phyloP scores from a whole-genome alignment of 75 land plant species.

The Chamaecyparis obtusa region DNA sequence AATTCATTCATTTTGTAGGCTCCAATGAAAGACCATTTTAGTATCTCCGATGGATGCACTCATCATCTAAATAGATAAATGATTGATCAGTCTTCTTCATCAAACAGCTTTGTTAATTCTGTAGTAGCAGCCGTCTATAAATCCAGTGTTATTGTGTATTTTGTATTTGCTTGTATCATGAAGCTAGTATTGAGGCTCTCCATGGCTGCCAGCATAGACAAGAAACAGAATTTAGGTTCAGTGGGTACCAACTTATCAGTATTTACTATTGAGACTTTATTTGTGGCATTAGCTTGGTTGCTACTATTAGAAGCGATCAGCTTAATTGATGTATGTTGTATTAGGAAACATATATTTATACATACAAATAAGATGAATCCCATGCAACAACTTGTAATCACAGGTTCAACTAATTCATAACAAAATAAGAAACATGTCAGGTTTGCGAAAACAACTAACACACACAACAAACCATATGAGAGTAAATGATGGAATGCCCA shows the following conservation, averaged over 20 bases:
- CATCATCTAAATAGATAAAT: background rate
- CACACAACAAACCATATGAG: no score
- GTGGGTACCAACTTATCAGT: background rate
- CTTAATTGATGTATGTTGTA: no score
- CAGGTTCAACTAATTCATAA: no score
- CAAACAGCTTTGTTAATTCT: background rate
- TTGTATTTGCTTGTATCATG: background rate
- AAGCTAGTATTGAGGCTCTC: background rate
- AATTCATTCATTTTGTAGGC: background rate
- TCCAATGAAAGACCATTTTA: background rate
- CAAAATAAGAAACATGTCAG: no score
- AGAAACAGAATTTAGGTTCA: background rate
- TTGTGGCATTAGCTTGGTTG: background rate
- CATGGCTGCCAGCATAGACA: background rate
- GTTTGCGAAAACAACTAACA: no score
- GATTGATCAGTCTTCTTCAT: background rate
- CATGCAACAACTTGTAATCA: no score
- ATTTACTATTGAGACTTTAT: no score
- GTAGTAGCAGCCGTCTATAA: background rate
- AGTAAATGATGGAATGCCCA: no score
- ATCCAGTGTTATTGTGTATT: background rate
- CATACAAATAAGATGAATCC: no score
- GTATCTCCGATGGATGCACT: background rate
- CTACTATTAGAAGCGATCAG: background rate
- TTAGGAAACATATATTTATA: no score